A percentile compares a stretch with the other conserved stretches of the same genome.
Conservation (phyloP, 805 yeast genomes). For the Monosporozyma unispora region DNA sequence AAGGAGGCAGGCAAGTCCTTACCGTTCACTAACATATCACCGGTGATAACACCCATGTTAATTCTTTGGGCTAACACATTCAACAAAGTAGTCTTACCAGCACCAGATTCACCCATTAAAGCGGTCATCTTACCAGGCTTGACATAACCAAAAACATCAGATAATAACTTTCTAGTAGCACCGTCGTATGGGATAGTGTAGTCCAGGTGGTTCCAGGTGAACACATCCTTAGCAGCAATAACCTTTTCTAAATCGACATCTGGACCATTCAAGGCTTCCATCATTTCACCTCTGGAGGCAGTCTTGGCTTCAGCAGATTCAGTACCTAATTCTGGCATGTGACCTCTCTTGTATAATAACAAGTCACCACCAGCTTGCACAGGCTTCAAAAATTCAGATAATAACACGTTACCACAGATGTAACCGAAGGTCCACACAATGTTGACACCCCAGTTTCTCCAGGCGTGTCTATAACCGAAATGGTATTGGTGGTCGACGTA, state of each 20-base stretch:
- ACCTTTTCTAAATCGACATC: slow-evolving; percentile 26
- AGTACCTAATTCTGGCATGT: slow-evolving; percentile 28
- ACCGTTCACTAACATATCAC: slow-evolving; percentile 67
- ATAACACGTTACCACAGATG: slow-evolving; percentile 28
- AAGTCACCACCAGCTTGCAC: slow-evolving; percentile 34
- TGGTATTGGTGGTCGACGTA: slow-evolving; percentile 35
- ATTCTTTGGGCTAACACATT: slow-evolving; percentile 67
- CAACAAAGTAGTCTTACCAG: slow-evolving; percentile 73
- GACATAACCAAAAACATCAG: slow-evolving; percentile 59
- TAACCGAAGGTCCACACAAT: slow-evolving; percentile 38
- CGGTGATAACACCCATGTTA: slow-evolving; percentile 60
- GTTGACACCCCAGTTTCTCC: slow-evolving; percentile 57
- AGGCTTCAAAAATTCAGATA: slow-evolving; percentile 33
- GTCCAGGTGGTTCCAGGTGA: slow-evolving; percentile 64
- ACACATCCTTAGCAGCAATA: slow-evolving; percentile 40
- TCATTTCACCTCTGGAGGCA: slow-evolving; percentile 34
- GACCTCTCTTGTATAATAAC: slow-evolving; percentile 39
- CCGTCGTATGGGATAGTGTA: slow-evolving; percentile 56
- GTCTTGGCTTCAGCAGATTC: slow-evolving; percentile 32
- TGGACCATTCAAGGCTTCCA: slow-evolving; percentile 29
- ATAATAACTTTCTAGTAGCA: slow-evolving; percentile 47
- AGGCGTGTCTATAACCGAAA: slow-evolving; percentile 39
- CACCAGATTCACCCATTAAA: slow-evolving; percentile 81
- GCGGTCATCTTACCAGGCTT: slow-evolving; percentile 78
- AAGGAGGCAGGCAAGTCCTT: slow-evolving; percentile 49